phyloP scores from a whole-genome alignment of 805 yeast genomes.

The Metschnikowia matae region DNA sequence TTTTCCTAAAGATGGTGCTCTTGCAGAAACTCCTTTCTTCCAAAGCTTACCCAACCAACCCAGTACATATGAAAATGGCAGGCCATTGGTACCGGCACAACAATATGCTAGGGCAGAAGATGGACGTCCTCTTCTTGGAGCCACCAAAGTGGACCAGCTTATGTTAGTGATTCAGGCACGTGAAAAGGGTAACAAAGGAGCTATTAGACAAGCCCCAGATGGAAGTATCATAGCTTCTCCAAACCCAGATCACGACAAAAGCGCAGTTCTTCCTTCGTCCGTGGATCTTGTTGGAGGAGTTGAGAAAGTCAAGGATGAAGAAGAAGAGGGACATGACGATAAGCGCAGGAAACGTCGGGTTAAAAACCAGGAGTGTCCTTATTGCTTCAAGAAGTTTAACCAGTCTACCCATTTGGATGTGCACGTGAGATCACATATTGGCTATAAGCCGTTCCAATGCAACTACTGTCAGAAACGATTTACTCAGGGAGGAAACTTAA shows the following conservation, averaged over 20 bases:
- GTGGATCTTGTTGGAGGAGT: slow-evolving; percentile 76
- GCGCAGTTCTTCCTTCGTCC: slow-evolving; percentile 49
- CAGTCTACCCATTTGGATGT: slow-evolving; percentile 92
- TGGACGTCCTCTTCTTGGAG: slow-evolving; percentile 71
- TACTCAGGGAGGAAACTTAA: slow-evolving; percentile 85
- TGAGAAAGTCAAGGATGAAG: slow-evolving; percentile 46
- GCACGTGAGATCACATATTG: slow-evolving; percentile 83
- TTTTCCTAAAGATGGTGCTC: neutral
- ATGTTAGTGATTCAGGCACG: slow-evolving; percentile 91
- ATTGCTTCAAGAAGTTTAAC: slow-evolving; percentile 75
- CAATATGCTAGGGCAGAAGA: slow-evolving; percentile 51
- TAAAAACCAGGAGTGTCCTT: slow-evolving; percentile 66
- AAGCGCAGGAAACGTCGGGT: slow-evolving; percentile 22
- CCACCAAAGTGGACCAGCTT: slow-evolving; percentile 84
- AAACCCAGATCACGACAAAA: slow-evolving; percentile 13
- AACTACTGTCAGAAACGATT: slow-evolving; percentile 73
- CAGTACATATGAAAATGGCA: slow-evolving; percentile 6
- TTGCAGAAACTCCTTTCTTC: neutral
- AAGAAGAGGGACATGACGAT: slow-evolving; percentile 20
- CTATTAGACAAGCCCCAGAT: slow-evolving; percentile 60
- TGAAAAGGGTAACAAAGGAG: slow-evolving; percentile 66
- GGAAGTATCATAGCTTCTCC: slow-evolving; percentile 58
- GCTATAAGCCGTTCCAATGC: slow-evolving; percentile 80
- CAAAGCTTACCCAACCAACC: neutral
- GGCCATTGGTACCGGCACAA: slow-evolving; percentile 42